Evolutionary conservation across 257 asterid species (phyloP), one percentile per base, ranked within the genome.

Genomic region (Ophiorrhiza pumila): DNA sequence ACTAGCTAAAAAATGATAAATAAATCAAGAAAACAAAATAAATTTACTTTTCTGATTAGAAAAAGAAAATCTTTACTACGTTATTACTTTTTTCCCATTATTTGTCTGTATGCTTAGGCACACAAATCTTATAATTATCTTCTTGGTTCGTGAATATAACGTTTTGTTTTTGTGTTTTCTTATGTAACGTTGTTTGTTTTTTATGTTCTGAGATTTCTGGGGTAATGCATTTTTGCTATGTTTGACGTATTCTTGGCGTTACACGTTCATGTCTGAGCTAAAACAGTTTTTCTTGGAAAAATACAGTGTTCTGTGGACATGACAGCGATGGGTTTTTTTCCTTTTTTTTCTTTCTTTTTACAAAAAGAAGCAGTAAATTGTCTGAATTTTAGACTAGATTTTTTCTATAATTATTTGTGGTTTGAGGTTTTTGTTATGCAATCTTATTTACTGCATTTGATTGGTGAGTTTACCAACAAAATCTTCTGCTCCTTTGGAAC

Each of bases 1-100:
- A 65, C 58, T 41, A 78, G 71, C 70, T 77, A 6, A 59, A 79
- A 71, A 74, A 55, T 69, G 65, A 63, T 61, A 31, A 34, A 59
- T 53, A 72, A 59, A 47, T 32, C 7, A 60, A 62, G 11, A 27
- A 17, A 58, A 6, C 3, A 0, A 68, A 60, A 50, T 22, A 23
- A 15, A 8, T 41, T 43, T 34, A 31, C 8, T 55, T 22, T 69
- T n/a, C n/a, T n/a, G n/a, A n/a, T n/a, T 69, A 17, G 56, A 7
- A 34, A n/a, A 1, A 27, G 34, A 52, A 47, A 53, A 49, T 25
- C 11, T 5, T 50, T 37, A 32, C 12, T 35, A 23, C 50, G 43
- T 42, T 9, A 22, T 1, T 42, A 14, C 42, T n/a, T 10, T 43
- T 58, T 62, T 56, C 20, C 20, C 34, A 52, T 62, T 32, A 41